These are phyloP conservation scores for Pyrus hybrid DNA, from an alignment of 331 rosid species.

Conservation along the genomic window DNA sequence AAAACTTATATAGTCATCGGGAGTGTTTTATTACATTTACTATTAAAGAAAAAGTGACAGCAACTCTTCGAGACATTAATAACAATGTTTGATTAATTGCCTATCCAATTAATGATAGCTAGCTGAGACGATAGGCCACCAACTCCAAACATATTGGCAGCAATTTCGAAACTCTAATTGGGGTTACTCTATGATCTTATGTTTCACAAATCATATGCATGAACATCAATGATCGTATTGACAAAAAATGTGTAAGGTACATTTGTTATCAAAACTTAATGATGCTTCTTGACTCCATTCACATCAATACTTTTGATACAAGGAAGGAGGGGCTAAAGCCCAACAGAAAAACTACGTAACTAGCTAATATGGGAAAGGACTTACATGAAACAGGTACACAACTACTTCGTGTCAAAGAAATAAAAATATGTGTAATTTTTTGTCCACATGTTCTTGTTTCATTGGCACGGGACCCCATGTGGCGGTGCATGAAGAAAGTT, in stretches of 20 bases:
- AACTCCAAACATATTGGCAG: conserved; percentile 30
- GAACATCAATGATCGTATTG: background rate
- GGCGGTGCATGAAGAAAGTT: too few species aligned
- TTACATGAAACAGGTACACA: background rate
- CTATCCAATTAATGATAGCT: background rate
- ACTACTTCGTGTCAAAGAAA: background rate
- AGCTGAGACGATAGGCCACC: conserved; percentile 18
- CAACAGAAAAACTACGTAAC: background rate
- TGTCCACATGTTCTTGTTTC: background rate
- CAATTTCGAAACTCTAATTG: conserved; percentile 12
- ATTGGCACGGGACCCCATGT: background rate
- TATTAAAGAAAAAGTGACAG: too few species aligned
- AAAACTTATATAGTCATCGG: background rate
- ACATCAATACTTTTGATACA: background rate
- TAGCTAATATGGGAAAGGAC: too few species aligned
- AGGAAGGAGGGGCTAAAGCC: background rate
- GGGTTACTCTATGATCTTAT: background rate
- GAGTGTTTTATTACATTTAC: background rate
- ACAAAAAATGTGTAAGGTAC: background rate
- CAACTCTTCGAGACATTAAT: background rate
- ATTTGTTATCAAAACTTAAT: background rate
- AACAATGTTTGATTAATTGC: background rate
- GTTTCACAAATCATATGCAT: background rate
- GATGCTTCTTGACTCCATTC: background rate
- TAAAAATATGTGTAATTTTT: too few species aligned